Evolutionary conservation across 306 rosid species (phyloP).

Genomic region (Myrica gale): DNA sequence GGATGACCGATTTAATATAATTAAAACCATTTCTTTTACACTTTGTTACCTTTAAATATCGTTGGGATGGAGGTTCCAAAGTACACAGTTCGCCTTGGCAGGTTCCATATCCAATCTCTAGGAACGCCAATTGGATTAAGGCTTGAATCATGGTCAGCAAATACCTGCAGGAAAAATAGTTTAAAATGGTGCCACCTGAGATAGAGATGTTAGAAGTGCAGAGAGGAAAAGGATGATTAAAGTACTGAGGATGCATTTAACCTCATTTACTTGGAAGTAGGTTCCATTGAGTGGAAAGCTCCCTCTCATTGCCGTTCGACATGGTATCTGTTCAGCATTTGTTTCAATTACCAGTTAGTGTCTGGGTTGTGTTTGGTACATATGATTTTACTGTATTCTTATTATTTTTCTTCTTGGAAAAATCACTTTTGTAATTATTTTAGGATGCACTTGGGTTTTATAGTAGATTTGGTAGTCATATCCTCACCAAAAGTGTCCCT

Average conservation of each 20-base stretch:
- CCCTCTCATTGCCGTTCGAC: slow-evolving; percentile 92
- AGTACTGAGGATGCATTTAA: slow-evolving; percentile 24
- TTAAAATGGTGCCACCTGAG: slow-evolving; percentile 21
- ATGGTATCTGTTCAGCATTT: slow-evolving; percentile 71
- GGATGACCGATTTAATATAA: background rate
- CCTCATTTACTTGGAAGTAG: slow-evolving; percentile 98
- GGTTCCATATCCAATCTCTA: slow-evolving; percentile 63
- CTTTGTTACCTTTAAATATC: slow-evolving; percentile 65
- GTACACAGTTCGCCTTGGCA: slow-evolving; percentile 55
- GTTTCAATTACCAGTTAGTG: slow-evolving; percentile 30
- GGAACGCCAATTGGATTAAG: slow-evolving; percentile 57
- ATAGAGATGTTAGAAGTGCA: slow-evolving; percentile 18
- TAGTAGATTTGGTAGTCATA: slow-evolving; percentile 24
- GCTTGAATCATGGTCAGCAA: slow-evolving; percentile 61
- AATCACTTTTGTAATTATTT: background rate
- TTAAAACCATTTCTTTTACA: slow-evolving; percentile 8
- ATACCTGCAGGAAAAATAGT: slow-evolving; percentile 41
- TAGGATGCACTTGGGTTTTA: slow-evolving; percentile 6
- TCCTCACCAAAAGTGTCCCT: slow-evolving; percentile 81
- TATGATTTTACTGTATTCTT: slow-evolving; percentile 14
- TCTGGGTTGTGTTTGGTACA: no score
- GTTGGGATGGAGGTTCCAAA: slow-evolving; percentile 63
- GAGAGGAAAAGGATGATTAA: slow-evolving; percentile 9
- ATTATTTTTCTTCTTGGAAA: background rate
- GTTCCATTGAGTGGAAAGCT: slow-evolving; percentile 96